A percentile compares a stretch with the other conserved stretches of the same genome.
Conservation (phyloP, 148 eudicot species). For the Amaranthus cruentus region DNA sequence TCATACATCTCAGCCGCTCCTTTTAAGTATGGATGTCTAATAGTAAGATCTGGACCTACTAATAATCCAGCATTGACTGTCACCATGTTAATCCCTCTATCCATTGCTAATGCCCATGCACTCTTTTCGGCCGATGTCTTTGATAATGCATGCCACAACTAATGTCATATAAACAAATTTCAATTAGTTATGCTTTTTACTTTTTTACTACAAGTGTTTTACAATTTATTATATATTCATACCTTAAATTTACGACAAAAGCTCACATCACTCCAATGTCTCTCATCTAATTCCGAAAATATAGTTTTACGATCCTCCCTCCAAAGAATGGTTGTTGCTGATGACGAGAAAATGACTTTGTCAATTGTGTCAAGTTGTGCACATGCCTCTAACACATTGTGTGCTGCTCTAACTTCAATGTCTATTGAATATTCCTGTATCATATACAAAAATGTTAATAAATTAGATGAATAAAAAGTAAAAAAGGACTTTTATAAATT, state of each 20-base stretch:
- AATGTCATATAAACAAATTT: background rate
- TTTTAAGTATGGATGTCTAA: conserved; percentile 47
- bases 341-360: conserved; percentile 68
- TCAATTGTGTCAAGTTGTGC: conserved; percentile 54
- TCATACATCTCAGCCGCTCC: conserved; percentile 83
- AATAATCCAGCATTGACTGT: conserved; percentile 49
- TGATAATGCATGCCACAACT: conserved; percentile 72
- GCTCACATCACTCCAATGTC: conserved; percentile 50
- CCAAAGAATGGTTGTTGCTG: conserved; percentile 56
- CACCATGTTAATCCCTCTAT: conserved; percentile 62
- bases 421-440: conserved; percentile 58
- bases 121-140: conserved; percentile 68
- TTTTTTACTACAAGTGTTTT: no score
- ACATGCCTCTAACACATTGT: conserved; percentile 74
- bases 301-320: conserved; percentile 36
- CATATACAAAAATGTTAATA: no score
- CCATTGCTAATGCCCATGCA: conserved; percentile 83
- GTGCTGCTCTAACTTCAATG: conserved; percentile 60
- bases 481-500: no score
- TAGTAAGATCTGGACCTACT: conserved; percentile 37
- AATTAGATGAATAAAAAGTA: background rate
- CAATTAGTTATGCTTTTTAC: background rate
- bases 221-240: background rate
- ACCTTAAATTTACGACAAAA: conserved; percentile 66
- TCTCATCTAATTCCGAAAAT: conserved; percentile 37